Conservation (phyloP, 129 eudicot genomes). For the Centella asiatica region DNA sequence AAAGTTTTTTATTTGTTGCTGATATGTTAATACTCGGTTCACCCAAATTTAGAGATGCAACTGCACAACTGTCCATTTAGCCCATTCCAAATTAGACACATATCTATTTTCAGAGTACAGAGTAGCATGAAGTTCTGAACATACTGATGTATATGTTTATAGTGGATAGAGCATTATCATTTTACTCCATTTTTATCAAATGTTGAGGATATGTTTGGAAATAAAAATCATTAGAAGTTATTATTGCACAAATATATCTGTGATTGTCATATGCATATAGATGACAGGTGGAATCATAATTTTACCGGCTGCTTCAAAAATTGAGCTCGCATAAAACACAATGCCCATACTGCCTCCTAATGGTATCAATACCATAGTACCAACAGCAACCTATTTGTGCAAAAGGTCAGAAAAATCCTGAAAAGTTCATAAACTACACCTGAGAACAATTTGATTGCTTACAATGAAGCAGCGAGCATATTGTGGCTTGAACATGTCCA, state of each 20-base stretch:
- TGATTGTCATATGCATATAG: too few species aligned
- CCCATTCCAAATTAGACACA: too few species aligned
- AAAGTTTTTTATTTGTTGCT: background rate
- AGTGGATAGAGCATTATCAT: too few species aligned
- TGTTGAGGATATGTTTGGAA: too few species aligned
- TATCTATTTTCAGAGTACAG: too few species aligned
- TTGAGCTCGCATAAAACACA: conserved; percentile 26
- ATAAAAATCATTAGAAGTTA: too few species aligned
- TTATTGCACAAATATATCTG: too few species aligned
- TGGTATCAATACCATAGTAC: conserved; percentile 21
- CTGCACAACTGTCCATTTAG: too few species aligned
- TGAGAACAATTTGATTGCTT: background rate
- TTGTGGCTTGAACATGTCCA: conserved; percentile 23
- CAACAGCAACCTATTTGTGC: conserved; percentile 24
- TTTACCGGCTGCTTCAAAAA: conserved; percentile 25
- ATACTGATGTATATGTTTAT: too few species aligned
- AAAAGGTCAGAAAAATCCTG: background rate
- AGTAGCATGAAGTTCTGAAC: too few species aligned
- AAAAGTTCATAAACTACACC: background rate
- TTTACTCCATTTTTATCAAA: too few species aligned
- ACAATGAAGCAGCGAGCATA: conserved; percentile 27
- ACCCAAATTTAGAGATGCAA: too few species aligned
- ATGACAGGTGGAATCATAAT: background rate
- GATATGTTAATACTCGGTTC: background rate
- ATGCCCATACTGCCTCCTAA: conserved; percentile 26